Base-by-base conservation (phyloP, 192 early-diverging fungal species). In the Coemansia sp. region DNA sequence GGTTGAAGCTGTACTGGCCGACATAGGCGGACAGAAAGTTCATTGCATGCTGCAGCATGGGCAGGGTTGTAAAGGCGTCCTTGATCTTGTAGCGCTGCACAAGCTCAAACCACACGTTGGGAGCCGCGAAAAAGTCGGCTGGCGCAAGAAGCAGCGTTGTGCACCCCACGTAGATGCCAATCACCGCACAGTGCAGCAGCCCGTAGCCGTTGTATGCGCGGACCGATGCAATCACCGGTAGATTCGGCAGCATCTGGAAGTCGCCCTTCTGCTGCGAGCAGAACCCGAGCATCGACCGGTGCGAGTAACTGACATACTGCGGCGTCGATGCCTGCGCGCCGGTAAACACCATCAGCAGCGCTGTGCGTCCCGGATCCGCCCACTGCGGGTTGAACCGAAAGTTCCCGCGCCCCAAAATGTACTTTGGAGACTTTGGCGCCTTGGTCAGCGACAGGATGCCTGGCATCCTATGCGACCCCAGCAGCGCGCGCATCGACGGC, bases 21-120 rank as follows among this genome's bases (percentile, higher is more conserved):
- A 35, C 48, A 22, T 66, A 66, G n/a, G 78, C 70, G 14, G 82
- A 46, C 46, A 89, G 59, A n/a, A 72, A 73, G 55, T 83, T 77
- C 81, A 90, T 86, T 9, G 89, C 87, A 72, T 88, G 88, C 45
- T 88, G 84, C 56, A 91, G 67, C 86, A 91, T 85, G 22, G 85
- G 69, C 33, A 84, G 82, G 1, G 90, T 88, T 0, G 87, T 75
- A 57, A 85, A 87, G 0, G 84, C 81, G 42, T 92, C 89, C 64
- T 91, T 90, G 62, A 90, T 85, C 62, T 86, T 85, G 65, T 90
- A 86, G 42, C 86, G 79, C 67, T 91, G 85, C 14, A 92, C 62
- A 34, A 84, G 81, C 58, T 93, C 92, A 61, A 93, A 92, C 75
- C 86, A 92, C 33, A 92, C 71, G 15, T 80, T 57, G n/a, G 88